A percentile compares a stretch with the other conserved stretches of the same genome.
These are phyloP conservation scores for Tetrahymena thermophila DNA, from an alignment of 73 alveolate species.

Conservation along the genomic window DNA sequence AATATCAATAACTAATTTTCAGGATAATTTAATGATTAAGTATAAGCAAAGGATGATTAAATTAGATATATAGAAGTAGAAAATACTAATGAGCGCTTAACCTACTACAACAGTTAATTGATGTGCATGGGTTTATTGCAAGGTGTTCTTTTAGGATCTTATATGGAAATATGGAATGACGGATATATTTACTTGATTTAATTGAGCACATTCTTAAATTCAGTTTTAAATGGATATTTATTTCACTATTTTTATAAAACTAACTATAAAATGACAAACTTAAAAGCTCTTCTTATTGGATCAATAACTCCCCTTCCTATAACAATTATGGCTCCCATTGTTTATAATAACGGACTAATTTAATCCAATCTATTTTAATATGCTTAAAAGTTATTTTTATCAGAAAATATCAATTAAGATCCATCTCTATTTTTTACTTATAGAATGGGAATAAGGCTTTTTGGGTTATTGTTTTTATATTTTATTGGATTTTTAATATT, in stretches of 20 bases:
- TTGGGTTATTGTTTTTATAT: background rate
- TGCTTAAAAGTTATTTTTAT: background rate
- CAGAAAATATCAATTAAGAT: background rate
- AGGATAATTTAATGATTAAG: background rate
- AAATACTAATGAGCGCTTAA: background rate
- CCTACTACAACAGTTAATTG: background rate
- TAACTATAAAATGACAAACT: background rate
- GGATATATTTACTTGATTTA: background rate
- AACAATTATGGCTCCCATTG: background rate
- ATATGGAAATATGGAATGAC: background rate
- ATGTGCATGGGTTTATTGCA: background rate
- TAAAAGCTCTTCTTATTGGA: background rate
- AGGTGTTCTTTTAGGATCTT: background rate
- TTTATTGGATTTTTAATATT: background rate
- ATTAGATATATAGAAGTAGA: background rate
- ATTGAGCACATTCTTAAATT: background rate
- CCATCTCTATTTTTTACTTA: background rate
- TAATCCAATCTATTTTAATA: background rate
- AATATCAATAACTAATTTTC: background rate
- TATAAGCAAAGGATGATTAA: background rate
- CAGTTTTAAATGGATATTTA: background rate
- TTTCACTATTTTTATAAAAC: background rate
- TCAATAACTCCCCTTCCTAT: background rate
- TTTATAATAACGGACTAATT: background rate
- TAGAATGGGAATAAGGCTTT: background rate